Evolutionary conservation across 306 rosid species (phyloP).

Genomic region (Malus sylvestris): DNA sequence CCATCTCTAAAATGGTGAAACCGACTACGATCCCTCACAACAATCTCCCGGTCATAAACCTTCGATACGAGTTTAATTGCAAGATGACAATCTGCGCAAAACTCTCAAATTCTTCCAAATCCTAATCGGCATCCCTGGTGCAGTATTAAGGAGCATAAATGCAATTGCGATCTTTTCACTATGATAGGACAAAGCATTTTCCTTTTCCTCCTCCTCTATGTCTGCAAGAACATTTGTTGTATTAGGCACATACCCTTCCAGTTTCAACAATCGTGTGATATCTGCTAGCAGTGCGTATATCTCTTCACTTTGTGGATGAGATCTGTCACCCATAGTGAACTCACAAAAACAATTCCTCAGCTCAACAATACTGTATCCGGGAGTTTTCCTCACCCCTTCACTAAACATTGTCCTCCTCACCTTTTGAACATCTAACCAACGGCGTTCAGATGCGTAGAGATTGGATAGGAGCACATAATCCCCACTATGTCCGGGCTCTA

Average conservation of each 20-base stretch:
- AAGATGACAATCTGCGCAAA: constrained; percentile 36
- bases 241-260: constrained; percentile 34
- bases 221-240: constrained; percentile 32
- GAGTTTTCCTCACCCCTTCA: constrained; percentile 36
- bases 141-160: constrained; percentile 26
- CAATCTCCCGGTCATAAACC: constrained; percentile 29
- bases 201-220: constrained; percentile 48
- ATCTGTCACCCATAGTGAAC: constrained; percentile 25
- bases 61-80: constrained; percentile 34
- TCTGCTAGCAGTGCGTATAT: constrained; percentile 26
- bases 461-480: constrained; percentile 41
- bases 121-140: constrained; percentile 22
- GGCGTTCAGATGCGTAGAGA: constrained; percentile 38
- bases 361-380: constrained; percentile 40
- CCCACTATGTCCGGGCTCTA: constrained; percentile 34
- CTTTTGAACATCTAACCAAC: constrained; percentile 37
- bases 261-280: constrained; percentile 22
- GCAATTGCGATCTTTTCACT: constrained; percentile 43
- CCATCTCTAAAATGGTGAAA: constrained; percentile 38
- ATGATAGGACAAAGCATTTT: constrained; percentile 29
- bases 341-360: constrained; percentile 27
- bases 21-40: constrained; percentile 38
- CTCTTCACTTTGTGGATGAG: constrained; percentile 27
- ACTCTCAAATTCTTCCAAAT: constrained; percentile 37
- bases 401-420: constrained; percentile 27